Conservation (phyloP, 164 flowering plant species). For the Malania oleifera region DNA sequence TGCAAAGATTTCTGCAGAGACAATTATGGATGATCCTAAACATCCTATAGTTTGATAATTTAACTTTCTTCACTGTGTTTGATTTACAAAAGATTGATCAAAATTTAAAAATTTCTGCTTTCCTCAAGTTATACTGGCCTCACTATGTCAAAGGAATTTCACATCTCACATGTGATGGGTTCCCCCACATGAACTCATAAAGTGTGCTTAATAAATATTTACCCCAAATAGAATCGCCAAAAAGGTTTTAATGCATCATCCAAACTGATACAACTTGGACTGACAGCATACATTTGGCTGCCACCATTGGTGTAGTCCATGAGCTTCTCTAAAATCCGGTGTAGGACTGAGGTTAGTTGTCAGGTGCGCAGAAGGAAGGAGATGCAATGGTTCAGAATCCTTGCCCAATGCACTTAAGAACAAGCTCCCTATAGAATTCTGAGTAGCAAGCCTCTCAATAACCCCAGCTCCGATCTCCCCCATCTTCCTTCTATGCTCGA, state of each 20-base stretch:
- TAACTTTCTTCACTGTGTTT: too few species aligned
- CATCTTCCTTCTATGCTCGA: conserved; percentile 28
- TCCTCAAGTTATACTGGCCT: too few species aligned
- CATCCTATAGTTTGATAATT: too few species aligned
- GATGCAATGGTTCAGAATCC: conserved; percentile 21
- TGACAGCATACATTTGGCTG: conserved; percentile 13
- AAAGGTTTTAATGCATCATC: conserved; percentile 11
- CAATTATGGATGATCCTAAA: too few species aligned
- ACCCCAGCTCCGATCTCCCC: conserved; percentile 18
- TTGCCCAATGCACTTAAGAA: conserved; percentile 11
- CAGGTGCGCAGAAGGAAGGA: conserved; percentile 23
- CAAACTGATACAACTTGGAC: conserved; percentile 16
- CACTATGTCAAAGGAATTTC: too few species aligned
- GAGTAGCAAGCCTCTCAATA: conserved; percentile 19
- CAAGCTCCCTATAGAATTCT: conserved; percentile 17
- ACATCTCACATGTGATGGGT: too few species aligned
- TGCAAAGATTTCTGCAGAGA: too few species aligned
- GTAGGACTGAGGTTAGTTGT: conserved; percentile 13
- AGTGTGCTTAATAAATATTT: too few species aligned
- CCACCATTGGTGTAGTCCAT: conserved; percentile 35
- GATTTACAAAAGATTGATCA: too few species aligned
- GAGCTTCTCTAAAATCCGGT: conserved; percentile 17
- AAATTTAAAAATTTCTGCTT: too few species aligned
- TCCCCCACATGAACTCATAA: too few species aligned
- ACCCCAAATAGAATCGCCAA: too few species aligned